Conservation (phyloP, 176 grass and related monocot genomes). For the Panicum miliaceum region DNA sequence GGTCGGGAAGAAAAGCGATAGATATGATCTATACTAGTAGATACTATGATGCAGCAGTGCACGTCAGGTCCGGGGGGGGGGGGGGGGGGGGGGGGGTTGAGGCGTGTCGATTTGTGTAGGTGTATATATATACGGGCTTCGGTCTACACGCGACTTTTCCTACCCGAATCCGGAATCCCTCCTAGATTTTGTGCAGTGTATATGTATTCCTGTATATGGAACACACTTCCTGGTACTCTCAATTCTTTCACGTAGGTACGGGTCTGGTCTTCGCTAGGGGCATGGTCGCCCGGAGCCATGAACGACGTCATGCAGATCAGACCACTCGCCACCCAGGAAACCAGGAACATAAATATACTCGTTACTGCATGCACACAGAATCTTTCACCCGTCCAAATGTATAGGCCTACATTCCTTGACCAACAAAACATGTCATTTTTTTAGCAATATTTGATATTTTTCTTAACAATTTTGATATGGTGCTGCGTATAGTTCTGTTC, state of each 20-base stretch:
- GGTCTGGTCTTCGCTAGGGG: background rate
- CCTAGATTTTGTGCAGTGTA: background rate
- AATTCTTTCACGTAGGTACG: background rate
- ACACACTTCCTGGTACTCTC: background rate
- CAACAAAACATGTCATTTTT: background rate
- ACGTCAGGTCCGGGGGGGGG: background rate
- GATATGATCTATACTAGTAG: background rate
- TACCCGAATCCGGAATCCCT: background rate
- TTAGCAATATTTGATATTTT: background rate
- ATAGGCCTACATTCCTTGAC: background rate
- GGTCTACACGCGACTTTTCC: background rate
- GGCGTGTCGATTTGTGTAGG: background rate
- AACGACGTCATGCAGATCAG: background rate
- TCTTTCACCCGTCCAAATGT: background rate
- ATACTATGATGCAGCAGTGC: background rate
- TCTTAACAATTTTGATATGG: background rate
- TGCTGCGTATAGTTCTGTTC: background rate
- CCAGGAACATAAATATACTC: background rate
- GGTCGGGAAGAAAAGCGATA: background rate
- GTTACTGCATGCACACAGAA: background rate
- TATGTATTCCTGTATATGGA: background rate
- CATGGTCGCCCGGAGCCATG: background rate
- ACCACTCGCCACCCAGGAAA: background rate
- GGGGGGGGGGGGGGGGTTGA: no score
- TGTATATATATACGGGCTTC: background rate